Conservation (phyloP, 208 protist species). For the Crithidia acanthocephali region DNA sequence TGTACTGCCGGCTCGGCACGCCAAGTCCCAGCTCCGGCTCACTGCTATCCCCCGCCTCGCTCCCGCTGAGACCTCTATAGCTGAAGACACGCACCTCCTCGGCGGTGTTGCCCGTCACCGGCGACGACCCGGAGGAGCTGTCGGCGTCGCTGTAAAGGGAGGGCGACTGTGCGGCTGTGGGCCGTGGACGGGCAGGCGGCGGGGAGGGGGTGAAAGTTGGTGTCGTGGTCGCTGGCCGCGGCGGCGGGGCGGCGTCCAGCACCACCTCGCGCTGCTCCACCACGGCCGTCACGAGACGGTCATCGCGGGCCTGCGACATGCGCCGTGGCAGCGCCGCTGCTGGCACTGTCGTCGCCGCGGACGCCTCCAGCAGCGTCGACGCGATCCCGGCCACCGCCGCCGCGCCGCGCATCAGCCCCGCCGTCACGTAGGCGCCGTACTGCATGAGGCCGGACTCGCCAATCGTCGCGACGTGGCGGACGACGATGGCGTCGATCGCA, state of each 20-base stretch:
- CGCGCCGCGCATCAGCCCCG: conserved; percentile 34
- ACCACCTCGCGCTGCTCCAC: neutral
- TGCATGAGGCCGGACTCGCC: conserved; percentile 51
- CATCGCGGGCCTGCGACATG: conserved; percentile 45
- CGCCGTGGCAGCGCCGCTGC: conserved; percentile 35
- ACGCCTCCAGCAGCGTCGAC: conserved; percentile 42
- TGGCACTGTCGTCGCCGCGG: conserved; percentile 35
- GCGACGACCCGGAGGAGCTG: neutral
- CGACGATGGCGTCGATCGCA: conserved; percentile 49
- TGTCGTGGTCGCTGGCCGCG: neutral
- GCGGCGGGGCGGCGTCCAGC: neutral
- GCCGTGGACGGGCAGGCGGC: neutral
- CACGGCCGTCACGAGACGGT: neutral
- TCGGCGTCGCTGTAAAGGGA: conserved; percentile 29
- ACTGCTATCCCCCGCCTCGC: neutral
- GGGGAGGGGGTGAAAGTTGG: neutral
- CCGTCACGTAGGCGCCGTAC: conserved; percentile 38
- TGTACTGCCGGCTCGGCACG: neutral
- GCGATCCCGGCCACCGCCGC: conserved; percentile 41
- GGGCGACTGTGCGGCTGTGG: conserved; percentile 14
- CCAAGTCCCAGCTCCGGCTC: conserved; percentile 1
- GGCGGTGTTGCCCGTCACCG: neutral
- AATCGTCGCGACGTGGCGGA: conserved; percentile 60
- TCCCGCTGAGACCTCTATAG: neutral
- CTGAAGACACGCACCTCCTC: neutral